Evolutionary conservation across 805 yeast genomes (phyloP).

Genomic region (Starmerella vitae): DNA sequence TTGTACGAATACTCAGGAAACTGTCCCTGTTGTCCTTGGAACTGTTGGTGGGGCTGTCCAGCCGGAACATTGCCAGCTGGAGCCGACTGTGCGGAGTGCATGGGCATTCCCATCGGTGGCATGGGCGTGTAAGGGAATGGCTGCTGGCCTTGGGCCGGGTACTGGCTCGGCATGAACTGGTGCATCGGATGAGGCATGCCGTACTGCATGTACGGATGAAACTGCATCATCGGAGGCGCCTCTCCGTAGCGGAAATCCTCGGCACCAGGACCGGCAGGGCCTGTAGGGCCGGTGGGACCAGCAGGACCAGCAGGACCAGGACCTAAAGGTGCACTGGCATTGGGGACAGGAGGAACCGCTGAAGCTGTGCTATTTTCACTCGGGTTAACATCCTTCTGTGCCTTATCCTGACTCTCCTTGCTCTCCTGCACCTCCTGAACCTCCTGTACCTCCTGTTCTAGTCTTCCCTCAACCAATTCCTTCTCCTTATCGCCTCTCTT

Average conservation of each 20-base stretch:
- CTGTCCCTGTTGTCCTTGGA: constrained; percentile 4
- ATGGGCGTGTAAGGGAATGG: neutral
- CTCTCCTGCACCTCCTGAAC: constrained; percentile 1
- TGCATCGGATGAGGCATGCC: constrained; percentile 5
- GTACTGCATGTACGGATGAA: constrained; percentile 8
- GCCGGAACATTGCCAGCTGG: constrained; percentile 1
- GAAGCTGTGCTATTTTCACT: too few relatives aligned
- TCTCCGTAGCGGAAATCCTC: neutral
- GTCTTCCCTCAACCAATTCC: neutral
- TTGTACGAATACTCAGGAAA: neutral
- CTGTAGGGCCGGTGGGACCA: neutral
- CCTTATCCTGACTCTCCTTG: neutral
- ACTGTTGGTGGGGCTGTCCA: neutral
- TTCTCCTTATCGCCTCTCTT: constrained; percentile 1
- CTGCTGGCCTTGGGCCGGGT: constrained; percentile 4
- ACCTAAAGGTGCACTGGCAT: too few relatives aligned
- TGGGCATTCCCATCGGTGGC: neutral
- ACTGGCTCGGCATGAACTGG: constrained; percentile 4
- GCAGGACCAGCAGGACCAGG: neutral
- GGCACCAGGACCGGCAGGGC: neutral
- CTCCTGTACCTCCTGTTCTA: neutral
- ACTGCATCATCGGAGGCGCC: constrained; percentile 1
- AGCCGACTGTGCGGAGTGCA: constrained; percentile 5
- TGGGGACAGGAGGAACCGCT: too few relatives aligned
- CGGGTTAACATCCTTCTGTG: too few relatives aligned